Evolutionary conservation across 495 filamentous ascomycete species (phyloP), one percentile per base, ranked within the genome.

Genomic region (Aspergillus hancockii): DNA sequence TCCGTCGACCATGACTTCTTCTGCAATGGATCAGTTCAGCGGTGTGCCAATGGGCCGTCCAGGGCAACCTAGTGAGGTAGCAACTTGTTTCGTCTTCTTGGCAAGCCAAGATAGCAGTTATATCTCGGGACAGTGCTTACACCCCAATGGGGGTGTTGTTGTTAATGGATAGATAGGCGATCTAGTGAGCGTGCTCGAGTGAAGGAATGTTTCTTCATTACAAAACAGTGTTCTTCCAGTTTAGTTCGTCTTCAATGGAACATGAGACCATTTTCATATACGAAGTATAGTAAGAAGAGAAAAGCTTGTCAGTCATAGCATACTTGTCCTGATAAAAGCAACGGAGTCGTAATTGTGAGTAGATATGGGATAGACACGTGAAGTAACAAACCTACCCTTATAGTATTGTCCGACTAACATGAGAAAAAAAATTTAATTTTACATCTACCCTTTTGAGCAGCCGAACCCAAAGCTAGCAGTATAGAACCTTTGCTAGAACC

Each of bases 11-110:
- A 94, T 94, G 91, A 82, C 69, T 41, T 79, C 86, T 2, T 71
- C 82, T 40, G 88, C 86, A 0, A 81, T 90, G 76, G 83, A 91
- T 69, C 76, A 86, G 53, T 93, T 94, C 72, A 85, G 84, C 53
- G 62, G 58, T 0, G 83, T 82, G 23, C 91, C 91, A 0, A 92
- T 95, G 79, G 90, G 91, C 12, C 76, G 92, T 31, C 90, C 90
- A 0, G 86, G 83, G 0, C 89, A 92, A 75, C 90, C 88, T 1
- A 86, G 81, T 60, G 90, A 93, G 78, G 85, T 93, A 50, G 90
- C 88, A 3, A 87, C 87, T 0, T 91, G 86, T 63, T 89, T 91
- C 59, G 89, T 93, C 18, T 93, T 93, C 74, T 73, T 93, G 68
- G 90, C 90, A 2, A 85, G 85, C 43, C 75, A 79, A 47, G 89